Base-by-base conservation (phyloP, 768 basidiomycete genomes). In the Grammothele lineata region DNA sequence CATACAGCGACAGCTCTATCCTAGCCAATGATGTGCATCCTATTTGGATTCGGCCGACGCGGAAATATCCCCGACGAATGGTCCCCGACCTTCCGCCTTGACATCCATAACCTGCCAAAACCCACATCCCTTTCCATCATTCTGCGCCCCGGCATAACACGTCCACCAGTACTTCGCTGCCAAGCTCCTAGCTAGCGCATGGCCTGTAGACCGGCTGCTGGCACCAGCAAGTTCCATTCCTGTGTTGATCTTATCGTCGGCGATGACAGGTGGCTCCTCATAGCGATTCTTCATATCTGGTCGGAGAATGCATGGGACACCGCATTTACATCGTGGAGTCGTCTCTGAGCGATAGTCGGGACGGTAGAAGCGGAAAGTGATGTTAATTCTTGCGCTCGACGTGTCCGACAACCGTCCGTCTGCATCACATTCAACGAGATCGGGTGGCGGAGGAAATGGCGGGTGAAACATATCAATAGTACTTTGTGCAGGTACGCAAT, bases 351-450 rank as follows among this genome's bases (percentile, higher is more conserved):
- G 69, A 61, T 86, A 92, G 65, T 92, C 89, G 5, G 90, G 90
- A 45, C 90, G 77, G 54, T 84, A 92, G 60, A 92, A 92, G 14
- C 90, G 76, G 61, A 92, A 92, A 0, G 89, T 92, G 47, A 92
- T 83, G 56, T 92, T 92, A 57, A 92, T 89, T 21, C 87, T 78
- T 54, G 75, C 81, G 51, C 79, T 88, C 7, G 77, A 81, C 1
- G 78, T 69, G 39, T 78, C 73, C 6, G 43, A 39, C 39, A 47
- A 30, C n/a, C 22, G 36, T 2, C 43, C 45, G 12, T 42, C 38
- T 7, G 43, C 52, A 15, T 43, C 18, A 24, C 24, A 24, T n/a
- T 54, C 48, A 3, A 49, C 18, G 2, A 24, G 48, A 18, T 39
- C 48, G 38, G 50, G 50, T 36, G 45, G 56, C 22, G 44, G 64